Conservation (phyloP, 192 early-diverging fungal genomes). For the Pecoramyces ruminantium region DNA sequence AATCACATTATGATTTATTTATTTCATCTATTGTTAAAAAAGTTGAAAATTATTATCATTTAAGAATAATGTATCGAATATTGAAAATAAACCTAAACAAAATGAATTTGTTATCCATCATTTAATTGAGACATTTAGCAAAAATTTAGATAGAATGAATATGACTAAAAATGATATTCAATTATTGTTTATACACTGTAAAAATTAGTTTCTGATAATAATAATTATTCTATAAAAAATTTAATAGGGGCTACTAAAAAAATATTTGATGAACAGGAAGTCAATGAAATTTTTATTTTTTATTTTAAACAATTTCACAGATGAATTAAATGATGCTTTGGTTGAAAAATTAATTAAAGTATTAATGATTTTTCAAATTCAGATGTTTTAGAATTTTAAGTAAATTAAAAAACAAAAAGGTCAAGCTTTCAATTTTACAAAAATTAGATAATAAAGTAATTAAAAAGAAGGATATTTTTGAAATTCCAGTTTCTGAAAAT, state of each 20-base stretch:
- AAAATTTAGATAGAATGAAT: not conserved
- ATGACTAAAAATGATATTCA: not conserved
- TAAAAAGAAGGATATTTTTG: not conserved
- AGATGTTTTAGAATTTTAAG: not conserved
- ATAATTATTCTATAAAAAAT: not conserved
- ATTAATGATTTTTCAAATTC: not conserved
- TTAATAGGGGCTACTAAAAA: not conserved
- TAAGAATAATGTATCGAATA: not conserved
- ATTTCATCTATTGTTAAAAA: not conserved
- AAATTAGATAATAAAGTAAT: not conserved
- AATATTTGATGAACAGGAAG: not conserved
- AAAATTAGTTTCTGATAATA: not conserved
- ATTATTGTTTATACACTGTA: not conserved
- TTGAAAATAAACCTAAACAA: not conserved
- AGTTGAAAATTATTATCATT: not conserved
- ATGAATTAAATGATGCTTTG: not conserved
- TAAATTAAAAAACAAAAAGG: not conserved
- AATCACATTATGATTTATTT: not conserved
- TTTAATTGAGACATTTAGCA: not conserved
- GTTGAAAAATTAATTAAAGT: not conserved
- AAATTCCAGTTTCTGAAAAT: not conserved
- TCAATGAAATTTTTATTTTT: not conserved
- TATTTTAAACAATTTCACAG: not conserved
- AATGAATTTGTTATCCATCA: not conserved
- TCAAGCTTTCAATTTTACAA: not conserved